phyloP scores from a whole-genome alignment of 179 eudicot genomes.

The Beta lomatogona region DNA sequence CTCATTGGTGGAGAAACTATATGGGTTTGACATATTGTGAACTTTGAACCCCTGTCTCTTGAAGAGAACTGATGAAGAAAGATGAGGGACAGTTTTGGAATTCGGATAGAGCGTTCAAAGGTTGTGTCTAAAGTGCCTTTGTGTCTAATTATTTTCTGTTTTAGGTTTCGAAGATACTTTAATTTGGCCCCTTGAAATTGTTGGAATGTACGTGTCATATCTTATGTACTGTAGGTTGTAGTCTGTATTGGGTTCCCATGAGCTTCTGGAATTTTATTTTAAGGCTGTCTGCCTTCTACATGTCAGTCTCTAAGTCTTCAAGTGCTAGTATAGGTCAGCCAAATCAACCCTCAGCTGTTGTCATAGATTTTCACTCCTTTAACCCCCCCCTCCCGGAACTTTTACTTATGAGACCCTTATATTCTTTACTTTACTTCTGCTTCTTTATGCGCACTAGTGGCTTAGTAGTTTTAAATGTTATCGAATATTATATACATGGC shows the following conservation, averaged over 20 bases:
- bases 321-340: no score
- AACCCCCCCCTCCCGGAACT: background rate
- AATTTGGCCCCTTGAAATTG: background rate
- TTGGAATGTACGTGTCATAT: background rate
- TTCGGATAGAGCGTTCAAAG: background rate
- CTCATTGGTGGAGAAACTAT: background rate
- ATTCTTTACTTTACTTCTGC: background rate
- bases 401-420: background rate
- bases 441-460: background rate
- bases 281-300: background rate
- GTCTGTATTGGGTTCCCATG: background rate
- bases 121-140: background rate
- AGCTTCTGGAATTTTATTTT: background rate
- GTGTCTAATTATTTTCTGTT: background rate
- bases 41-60: background rate
- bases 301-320: background rate
- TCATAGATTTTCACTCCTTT: background rate
- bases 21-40: background rate
- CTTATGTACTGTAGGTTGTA: background rate
- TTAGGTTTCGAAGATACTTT: background rate
- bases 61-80: background rate
- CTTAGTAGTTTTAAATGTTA: background rate
- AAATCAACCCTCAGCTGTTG: background rate
- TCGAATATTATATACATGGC: background rate
- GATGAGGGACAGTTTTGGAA: background rate